Conservation (phyloP, 805 yeast species). For the Candida boidinii region DNA sequence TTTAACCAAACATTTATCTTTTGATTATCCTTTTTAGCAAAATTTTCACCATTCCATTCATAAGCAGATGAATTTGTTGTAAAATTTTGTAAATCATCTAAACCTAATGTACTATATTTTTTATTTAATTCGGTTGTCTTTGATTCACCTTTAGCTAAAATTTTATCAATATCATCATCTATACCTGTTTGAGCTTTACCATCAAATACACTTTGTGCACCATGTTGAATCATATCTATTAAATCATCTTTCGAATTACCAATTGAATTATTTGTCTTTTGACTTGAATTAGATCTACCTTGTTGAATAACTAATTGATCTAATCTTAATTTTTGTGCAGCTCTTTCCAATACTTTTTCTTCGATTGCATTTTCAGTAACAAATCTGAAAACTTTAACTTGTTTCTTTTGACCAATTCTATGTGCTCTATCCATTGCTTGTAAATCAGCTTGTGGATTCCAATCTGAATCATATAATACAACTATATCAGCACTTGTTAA, state of each 20-base stretch:
- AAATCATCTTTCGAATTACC: slow-evolving; percentile 77
- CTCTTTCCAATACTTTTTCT: slow-evolving; percentile 91
- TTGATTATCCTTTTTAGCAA: slow-evolving; percentile 48
- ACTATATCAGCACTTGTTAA: slow-evolving; percentile 89
- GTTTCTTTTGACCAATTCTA: slow-evolving; percentile 94
- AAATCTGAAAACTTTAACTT: slow-evolving; percentile 85
- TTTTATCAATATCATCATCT: slow-evolving; percentile 78
- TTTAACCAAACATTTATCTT: slow-evolving; percentile 54
- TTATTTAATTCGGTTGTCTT: slow-evolving; percentile 74
- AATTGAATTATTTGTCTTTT: slow-evolving; percentile 27
- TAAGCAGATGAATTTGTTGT: slow-evolving; percentile 79
- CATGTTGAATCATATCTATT: slow-evolving; percentile 92
- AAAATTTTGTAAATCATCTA: slow-evolving; percentile 90
- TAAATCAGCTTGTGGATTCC: slow-evolving; percentile 97
- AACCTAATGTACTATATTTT: slow-evolving; percentile 76
- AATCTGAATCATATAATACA: slow-evolving; percentile 82
- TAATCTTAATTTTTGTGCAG: slow-evolving; percentile 85
- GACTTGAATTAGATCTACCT: slow-evolving; percentile 51
- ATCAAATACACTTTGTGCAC: slow-evolving; percentile 85
- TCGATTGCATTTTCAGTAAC: slow-evolving; percentile 95
- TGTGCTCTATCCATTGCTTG: slow-evolving; percentile 99
- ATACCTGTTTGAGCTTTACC: slow-evolving; percentile 16
- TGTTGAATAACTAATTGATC: slow-evolving; percentile 96
- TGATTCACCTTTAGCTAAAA: slow-evolving; percentile 71
- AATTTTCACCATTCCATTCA: slow-evolving; percentile 93